Percentiles rank a stretch among this genome's conserved stretches.
Conservation (phyloP, 2,329 filamentous ascomycete genomes). For the Aspergillus sergii region DNA sequence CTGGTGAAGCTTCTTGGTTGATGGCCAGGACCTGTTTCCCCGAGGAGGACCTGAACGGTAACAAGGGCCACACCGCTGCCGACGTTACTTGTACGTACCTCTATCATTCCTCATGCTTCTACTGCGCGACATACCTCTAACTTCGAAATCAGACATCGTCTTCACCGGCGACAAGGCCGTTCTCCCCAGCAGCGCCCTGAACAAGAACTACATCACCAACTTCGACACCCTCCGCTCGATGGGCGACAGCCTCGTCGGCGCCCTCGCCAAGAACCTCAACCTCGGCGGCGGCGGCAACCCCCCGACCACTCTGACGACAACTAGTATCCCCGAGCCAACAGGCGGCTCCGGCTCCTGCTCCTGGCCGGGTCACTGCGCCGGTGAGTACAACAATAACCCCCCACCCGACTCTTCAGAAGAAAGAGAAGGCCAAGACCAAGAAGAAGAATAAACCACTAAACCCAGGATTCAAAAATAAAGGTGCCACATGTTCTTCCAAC, state of each 20-base stretch:
- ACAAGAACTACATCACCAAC: conserved; percentile 31
- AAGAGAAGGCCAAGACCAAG: not conserved
- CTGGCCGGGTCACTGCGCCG: conserved; percentile 25
- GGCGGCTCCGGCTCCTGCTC: conserved; percentile 14
- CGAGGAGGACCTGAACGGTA: conserved; percentile 29
- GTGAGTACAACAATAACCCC: conserved; percentile 12
- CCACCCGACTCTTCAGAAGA: not conserved
- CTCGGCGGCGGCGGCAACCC: conserved; percentile 6
- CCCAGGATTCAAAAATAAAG: not conserved
- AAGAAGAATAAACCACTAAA: not conserved
- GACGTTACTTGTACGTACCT: conserved; percentile 34
- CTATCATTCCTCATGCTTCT: not conserved
- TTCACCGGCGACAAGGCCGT: conserved; percentile 32
- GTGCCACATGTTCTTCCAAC: conserved; percentile 11
- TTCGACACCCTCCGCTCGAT: conserved; percentile 30
- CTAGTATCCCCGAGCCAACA: conserved; percentile 3
- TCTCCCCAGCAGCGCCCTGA: conserved; percentile 27
- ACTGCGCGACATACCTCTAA: not conserved
- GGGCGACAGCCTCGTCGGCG: conserved; percentile 29
- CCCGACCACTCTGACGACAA: not conserved
- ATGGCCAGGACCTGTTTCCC: conserved; percentile 38
- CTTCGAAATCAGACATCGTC: conserved; percentile 26
- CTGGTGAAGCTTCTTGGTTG: conserved; percentile 37
- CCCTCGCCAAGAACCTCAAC: conserved; percentile 24
- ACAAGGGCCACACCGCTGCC: conserved; percentile 24